Conservation (phyloP, 768 basidiomycete genomes). For the Russula sp. region DNA sequence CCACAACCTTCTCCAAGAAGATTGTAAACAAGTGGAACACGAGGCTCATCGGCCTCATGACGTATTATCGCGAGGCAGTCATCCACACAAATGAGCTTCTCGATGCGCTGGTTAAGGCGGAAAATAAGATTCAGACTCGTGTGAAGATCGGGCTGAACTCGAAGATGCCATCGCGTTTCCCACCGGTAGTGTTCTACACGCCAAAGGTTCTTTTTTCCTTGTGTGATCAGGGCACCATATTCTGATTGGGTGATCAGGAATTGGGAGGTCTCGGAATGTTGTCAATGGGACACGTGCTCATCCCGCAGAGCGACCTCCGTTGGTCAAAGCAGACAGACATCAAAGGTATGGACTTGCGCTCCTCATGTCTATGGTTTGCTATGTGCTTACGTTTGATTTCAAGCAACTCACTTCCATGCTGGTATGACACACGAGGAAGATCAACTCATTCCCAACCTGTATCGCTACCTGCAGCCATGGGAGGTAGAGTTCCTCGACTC, state of each 20-base stretch:
- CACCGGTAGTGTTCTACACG: constrained; percentile 92
- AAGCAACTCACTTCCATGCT: constrained; percentile 97
- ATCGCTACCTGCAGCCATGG: constrained; percentile 96
- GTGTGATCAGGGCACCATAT: not conserved
- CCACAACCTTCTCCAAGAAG: constrained; percentile 98
- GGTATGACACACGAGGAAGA: constrained; percentile 97
- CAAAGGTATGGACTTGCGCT: constrained; percentile 46
- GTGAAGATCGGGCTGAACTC: constrained; percentile 99
- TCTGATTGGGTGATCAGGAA: constrained; percentile 45
- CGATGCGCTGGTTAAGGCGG: constrained; percentile 94
- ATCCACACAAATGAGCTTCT: constrained; percentile 96
- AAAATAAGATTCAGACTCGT: constrained; percentile 99
- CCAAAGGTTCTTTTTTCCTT: constrained; percentile 55
- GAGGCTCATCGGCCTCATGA: constrained; percentile 92
- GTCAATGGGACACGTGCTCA: constrained; percentile 98
- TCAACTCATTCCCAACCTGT: constrained; percentile 93
- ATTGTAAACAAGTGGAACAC: constrained; percentile 99
- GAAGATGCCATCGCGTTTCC: constrained; percentile 99
- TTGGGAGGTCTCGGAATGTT: constrained; percentile 97
- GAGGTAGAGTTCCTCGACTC: constrained; percentile 97
- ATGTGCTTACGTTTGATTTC: not conserved
- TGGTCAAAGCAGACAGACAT: constrained; percentile 99
- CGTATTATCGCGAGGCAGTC: constrained; percentile 96
- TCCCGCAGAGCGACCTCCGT: constrained; percentile 94
- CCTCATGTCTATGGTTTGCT: not conserved